Percentiles rank a stretch among this genome's conserved stretches.
Evolutionary conservation across 2,329 filamentous ascomycete species (phyloP).

Genomic region (Cladobotryum mycophilum): DNA sequence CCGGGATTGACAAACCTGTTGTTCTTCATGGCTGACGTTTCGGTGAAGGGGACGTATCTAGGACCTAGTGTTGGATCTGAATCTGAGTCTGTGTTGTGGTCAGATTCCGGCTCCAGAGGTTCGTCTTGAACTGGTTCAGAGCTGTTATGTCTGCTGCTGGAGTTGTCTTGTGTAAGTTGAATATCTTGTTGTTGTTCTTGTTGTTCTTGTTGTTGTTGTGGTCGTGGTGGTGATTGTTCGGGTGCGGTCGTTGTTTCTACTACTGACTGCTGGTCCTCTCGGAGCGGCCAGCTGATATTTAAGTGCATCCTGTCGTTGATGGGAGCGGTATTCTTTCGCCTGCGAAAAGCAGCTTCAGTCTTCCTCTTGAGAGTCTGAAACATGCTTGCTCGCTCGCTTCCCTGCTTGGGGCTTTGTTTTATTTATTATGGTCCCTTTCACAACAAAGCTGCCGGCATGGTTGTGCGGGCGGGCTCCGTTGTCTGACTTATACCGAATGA

Average conservation of each 20-base stretch:
- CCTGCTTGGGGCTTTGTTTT: too few relatives aligned
- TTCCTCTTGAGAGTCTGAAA: constrained; percentile 20
- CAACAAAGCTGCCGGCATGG: neutral
- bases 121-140: neutral
- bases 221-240: neutral
- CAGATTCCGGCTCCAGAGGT: neutral
- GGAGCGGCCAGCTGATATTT: constrained; percentile 12
- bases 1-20: constrained; percentile 21
- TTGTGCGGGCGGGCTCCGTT: neutral
- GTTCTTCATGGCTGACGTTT: constrained; percentile 19
- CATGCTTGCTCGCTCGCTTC: constrained; percentile 18
- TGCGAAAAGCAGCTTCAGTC: constrained; percentile 19
- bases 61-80: constrained; percentile 1
- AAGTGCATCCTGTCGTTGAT: constrained; percentile 10
- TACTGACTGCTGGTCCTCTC: neutral
- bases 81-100: neutral
- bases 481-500: constrained; percentile 3
- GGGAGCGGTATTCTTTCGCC: constrained; percentile 8
- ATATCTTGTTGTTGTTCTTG: too few relatives aligned
- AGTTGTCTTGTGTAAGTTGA: too few relatives aligned
- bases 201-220: too few relatives aligned
- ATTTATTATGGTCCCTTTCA: too few relatives aligned
- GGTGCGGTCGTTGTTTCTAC: neutral
- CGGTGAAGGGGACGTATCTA: constrained; percentile 19
- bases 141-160: too few relatives aligned